Evolutionary conservation across 23 red algal species (phyloP).

Genomic region (Gracilaria caudata): DNA sequence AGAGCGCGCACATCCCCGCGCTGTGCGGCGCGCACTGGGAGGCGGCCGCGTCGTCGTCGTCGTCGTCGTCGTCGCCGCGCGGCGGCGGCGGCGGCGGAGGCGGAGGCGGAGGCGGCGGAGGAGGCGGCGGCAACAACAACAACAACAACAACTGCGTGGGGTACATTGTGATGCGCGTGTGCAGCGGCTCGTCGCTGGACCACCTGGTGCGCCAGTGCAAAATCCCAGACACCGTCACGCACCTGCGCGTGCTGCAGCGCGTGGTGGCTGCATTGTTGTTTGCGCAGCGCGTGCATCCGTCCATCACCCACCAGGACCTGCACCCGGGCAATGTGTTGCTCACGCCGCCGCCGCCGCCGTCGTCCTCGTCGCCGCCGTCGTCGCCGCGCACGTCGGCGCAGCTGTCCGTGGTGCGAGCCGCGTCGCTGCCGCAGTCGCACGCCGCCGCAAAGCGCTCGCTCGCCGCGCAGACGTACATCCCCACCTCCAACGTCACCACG

Average conservation of each 20-base stretch:
- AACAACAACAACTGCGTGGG: conserved; percentile 16
- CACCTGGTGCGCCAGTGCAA: conserved; percentile 40
- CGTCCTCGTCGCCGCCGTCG: background rate
- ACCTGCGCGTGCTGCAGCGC: conserved; percentile 57
- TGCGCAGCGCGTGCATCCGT: conserved; percentile 19
- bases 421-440: background rate
- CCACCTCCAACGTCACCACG: conserved; percentile 21
- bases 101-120: background rate
- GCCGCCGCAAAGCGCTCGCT: conserved; percentile 7
- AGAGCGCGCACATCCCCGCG: conserved; percentile 34
- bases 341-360: background rate
- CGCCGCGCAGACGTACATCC: conserved; percentile 7
- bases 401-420: background rate
- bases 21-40: conserved; percentile 65
- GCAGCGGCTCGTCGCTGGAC: conserved; percentile 25
- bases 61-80: background rate
- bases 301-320: conserved; percentile 63
- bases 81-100: too few species aligned
- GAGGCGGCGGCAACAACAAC: too few species aligned
- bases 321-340: conserved; percentile 63
- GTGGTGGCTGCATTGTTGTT: conserved; percentile 58
- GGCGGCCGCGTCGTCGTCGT: background rate
- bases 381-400: background rate
- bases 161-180: conserved; percentile 52
- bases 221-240: conserved; percentile 48